Evolutionary conservation across 768 basidiomycete genomes (phyloP), one percentile per base, ranked within the genome.

Genomic region (Suillus subalutaceus): DNA sequence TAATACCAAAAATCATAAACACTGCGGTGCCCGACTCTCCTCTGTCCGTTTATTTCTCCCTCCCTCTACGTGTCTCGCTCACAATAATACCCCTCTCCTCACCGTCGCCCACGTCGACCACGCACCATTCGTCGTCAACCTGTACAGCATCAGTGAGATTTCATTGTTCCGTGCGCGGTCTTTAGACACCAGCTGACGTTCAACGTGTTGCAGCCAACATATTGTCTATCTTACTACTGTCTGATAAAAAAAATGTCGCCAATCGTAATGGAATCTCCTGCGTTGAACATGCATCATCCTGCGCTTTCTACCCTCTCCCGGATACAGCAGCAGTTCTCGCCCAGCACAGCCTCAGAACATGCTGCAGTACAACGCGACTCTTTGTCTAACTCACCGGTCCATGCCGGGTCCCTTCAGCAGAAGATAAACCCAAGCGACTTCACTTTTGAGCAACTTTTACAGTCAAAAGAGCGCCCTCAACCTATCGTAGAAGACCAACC

Each of bases 261-360:
- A 74, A 83, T 88, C 73, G 82, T 86, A 68, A 80, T 88, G 69
- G 86, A 88, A 73, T 74, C 84, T 41, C 84, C 85, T 53, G 78
- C 83, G 40, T 71, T 86, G 71, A 82, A 78, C 77, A 82, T 86
- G 76, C 85, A 84, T 67, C 82, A 79, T 70, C 74, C 79, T 46
- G 70, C 80, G 65, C 75, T 82, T 61, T 72, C 78, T 37, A 71
- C 80, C 62, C 79, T 86, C 73, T 79, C 84, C 43, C 81, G 84
- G 58, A 76, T 86, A 71, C 83, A 84, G 60, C 82, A 82, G 71
- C 81, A 81, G 74, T 82, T 83, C 72, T 76, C 76, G 64, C 66
- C 78, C 26, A 63, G 70, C 74, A 67, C 81, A 3, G 64, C 72
- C 62, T 62, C 74, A 41, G 69, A 70, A 46, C 69, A 66, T 38